Conservation (phyloP, 352 stramenopile species). For the Globisporangium parvum region DNA sequence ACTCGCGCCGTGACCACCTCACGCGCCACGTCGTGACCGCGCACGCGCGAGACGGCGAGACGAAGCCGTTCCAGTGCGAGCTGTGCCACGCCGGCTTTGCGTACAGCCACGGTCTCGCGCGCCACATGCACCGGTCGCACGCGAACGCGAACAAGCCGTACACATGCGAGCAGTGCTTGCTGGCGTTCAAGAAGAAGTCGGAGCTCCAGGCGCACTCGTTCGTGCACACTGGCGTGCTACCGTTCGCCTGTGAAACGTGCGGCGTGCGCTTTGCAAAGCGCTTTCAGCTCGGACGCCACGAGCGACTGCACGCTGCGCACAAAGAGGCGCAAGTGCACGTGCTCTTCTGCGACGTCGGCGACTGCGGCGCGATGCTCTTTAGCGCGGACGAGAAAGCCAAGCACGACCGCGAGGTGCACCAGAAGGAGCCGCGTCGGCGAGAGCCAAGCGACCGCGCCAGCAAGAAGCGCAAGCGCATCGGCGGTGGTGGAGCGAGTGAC, state of each 20-base stretch:
- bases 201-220: slow-evolving; percentile 69
- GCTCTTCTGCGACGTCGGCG: slow-evolving; percentile 33
- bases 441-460: background rate
- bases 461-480: slow-evolving; percentile 9
- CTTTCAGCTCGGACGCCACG: slow-evolving; percentile 49
- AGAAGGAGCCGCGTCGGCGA: background rate
- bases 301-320: slow-evolving; percentile 24
- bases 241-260: slow-evolving; percentile 67
- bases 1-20: slow-evolving; percentile 62
- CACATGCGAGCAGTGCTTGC: slow-evolving; percentile 49
- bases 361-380: slow-evolving; percentile 55
- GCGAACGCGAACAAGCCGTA: slow-evolving; percentile 50
- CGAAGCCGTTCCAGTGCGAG: slow-evolving; percentile 52
- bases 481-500: too few species aligned
- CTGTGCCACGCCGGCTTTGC: slow-evolving; percentile 50
- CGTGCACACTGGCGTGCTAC: slow-evolving; percentile 67
- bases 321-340: slow-evolving; percentile 33
- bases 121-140: slow-evolving; percentile 46
- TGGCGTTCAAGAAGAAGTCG: slow-evolving; percentile 80
- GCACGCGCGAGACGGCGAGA: slow-evolving; percentile 21
- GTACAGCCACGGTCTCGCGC: slow-evolving; percentile 63
- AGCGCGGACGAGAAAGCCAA: slow-evolving; percentile 31
- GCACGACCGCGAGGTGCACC: slow-evolving; percentile 34
- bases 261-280: slow-evolving; percentile 53
- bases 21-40: slow-evolving; percentile 42